Percentiles rank a stretch among this genome's conserved stretches.
These are phyloP conservation scores for Bruguiera sexangula DNA, from an alignment of 345 rosid species.

Conservation along the genomic window DNA sequence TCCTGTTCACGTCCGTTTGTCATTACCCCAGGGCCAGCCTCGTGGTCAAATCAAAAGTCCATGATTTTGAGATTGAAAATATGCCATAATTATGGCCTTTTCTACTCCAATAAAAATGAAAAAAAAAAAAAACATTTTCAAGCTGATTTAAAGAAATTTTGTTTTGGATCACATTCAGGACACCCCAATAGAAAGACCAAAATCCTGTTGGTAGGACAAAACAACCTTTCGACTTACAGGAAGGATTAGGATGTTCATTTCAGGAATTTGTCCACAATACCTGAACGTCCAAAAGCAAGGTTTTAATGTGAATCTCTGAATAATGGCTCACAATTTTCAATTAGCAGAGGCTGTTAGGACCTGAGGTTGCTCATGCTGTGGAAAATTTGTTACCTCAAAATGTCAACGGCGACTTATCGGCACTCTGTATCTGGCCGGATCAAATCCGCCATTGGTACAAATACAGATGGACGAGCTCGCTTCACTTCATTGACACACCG, in stretches of 20 bases:
- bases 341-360: constrained; percentile 57
- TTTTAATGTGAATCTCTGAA: neutral
- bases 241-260: too few species aligned
- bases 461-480: constrained; percentile 72
- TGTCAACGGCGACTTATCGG: constrained; percentile 54
- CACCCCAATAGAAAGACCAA: too few species aligned
- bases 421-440: constrained; percentile 69
- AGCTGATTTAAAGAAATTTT: too few species aligned
- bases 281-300: neutral
- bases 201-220: too few species aligned
- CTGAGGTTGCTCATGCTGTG: constrained; percentile 66
- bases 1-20: neutral
- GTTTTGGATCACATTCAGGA: too few species aligned
- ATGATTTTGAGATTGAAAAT: neutral
- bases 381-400: constrained; percentile 48
- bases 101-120: too few species aligned
- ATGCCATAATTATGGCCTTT: too few species aligned
- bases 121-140: too few species aligned
- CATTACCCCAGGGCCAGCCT: neutral
- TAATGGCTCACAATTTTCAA: neutral
- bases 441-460: constrained; percentile 72
- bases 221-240: too few species aligned
- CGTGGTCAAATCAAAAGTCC: neutral
- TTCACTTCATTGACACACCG: constrained; percentile 76
- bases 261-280: too few species aligned